A percentile compares a stretch with the other conserved stretches of the same genome.
Conservation (phyloP, 1,139 yeast species). For the Nadsonia commutata region DNA sequence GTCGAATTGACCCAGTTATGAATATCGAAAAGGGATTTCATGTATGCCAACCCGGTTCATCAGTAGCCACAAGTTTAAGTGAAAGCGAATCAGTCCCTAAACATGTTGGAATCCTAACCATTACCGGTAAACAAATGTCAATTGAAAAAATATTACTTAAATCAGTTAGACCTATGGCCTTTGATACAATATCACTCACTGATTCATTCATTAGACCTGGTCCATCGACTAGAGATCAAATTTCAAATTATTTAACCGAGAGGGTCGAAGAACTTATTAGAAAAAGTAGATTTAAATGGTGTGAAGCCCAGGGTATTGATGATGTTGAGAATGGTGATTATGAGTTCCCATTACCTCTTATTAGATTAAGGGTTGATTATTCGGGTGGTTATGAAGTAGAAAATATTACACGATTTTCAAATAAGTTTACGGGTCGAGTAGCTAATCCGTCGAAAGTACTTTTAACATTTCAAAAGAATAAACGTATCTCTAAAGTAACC, state of each 20-base stretch:
- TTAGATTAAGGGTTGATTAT: constrained; percentile 75
- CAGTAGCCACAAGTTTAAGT: constrained; percentile 79
- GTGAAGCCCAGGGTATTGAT: constrained; percentile 18
- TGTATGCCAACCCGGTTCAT: constrained; percentile 86
- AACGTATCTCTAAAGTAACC: constrained; percentile 16
- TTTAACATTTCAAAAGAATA: constrained; percentile 42
- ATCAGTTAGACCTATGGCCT: constrained; percentile 72
- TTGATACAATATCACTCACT: constrained; percentile 47
- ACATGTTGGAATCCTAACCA: constrained; percentile 53
- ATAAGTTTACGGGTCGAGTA: constrained; percentile 76
- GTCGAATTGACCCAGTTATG: constrained; percentile 53
- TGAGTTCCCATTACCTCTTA: constrained; percentile 52
- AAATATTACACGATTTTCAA: constrained; percentile 78
- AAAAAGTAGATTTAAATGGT: constrained; percentile 41
- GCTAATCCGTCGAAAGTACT: constrained; percentile 84
- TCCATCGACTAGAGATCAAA: constrained; percentile 45
- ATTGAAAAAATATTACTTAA: constrained; percentile 52
- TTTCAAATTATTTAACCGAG: constrained; percentile 42
- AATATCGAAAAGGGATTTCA: constrained; percentile 60
- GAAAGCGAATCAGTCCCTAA: constrained; percentile 76
- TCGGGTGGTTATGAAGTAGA: constrained; percentile 86
- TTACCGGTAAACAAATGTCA: constrained; percentile 44
- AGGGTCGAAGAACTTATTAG: constrained; percentile 56
- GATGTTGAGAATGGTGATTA: constrained; percentile 14
- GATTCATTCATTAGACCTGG: constrained; percentile 48